phyloP scores from a whole-genome alignment of 2,329 filamentous ascomycete species.

The Juglanconis juglandina region DNA sequence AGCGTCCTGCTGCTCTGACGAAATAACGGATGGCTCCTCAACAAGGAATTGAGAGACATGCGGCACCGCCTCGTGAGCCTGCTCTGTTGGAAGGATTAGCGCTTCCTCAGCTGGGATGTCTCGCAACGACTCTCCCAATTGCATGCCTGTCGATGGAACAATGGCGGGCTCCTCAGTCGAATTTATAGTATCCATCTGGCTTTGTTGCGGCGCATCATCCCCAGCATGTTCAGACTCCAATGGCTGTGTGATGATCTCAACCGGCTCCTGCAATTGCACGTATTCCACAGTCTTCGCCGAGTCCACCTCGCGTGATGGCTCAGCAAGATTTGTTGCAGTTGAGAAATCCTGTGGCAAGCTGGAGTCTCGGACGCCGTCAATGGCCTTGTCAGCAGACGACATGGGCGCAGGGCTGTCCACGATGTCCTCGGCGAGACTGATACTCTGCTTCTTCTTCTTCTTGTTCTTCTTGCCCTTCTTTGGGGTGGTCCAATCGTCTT shows the following conservation, averaged over 20 bases:
- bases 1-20: not conserved
- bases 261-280: not conserved
- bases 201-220: not conserved
- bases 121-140: not conserved
- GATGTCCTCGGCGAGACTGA: constrained; percentile 21
- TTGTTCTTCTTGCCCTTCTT: constrained; percentile 31
- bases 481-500: constrained; percentile 22
- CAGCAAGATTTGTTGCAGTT: not conserved
- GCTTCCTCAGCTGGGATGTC: not conserved
- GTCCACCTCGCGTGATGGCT: not conserved
- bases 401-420: constrained; percentile 17
- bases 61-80: no score
- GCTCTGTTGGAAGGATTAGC: not conserved
- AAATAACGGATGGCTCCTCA: not conserved
- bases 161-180: not conserved
- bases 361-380: constrained; percentile 11
- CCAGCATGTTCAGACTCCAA: not conserved
- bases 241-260: not conserved
- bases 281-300: not conserved
- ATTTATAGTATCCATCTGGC: not conserved
- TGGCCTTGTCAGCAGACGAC: not conserved
- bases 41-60: not conserved
- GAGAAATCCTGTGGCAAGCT: not conserved
- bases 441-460: constrained; percentile 27
- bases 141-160: no score